Evolutionary conservation across 768 basidiomycete species (phyloP).

Genomic region (Cubamyces lactineus): DNA sequence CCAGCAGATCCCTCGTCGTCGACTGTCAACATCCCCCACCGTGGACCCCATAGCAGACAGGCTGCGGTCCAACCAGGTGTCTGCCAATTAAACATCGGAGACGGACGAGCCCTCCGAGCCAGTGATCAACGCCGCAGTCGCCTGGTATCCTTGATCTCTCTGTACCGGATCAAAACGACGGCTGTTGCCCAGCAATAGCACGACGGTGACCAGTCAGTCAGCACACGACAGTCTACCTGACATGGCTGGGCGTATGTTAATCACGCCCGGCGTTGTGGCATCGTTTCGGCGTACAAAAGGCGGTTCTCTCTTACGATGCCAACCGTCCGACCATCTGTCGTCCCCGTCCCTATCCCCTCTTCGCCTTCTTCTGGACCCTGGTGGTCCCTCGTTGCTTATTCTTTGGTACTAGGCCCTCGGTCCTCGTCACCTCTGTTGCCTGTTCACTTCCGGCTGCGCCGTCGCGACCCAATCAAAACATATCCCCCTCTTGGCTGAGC

Average conservation of each 20-base stretch:
- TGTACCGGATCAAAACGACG: not conserved
- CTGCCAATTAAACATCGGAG: not conserved
- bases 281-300: constrained; percentile 12
- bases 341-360: not conserved
- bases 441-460: not conserved
- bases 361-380: constrained; percentile 20
- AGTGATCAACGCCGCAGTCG: not conserved
- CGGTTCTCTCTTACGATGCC: too few species aligned
- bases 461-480: not conserved
- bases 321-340: constrained; percentile 1
- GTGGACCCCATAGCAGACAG: not conserved
- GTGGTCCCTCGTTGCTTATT: constrained; percentile 20
- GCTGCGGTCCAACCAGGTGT: not conserved
- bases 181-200: constrained; percentile 5
- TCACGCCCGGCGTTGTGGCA: not conserved
- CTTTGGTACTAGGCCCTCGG: not conserved
- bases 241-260: not conserved
- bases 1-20: too few species aligned
- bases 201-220: not conserved
- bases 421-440: too few species aligned
- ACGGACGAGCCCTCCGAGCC: too few species aligned
- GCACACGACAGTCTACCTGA: too few species aligned
- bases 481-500: not conserved
- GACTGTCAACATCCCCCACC: not conserved
- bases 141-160: constrained; percentile 1